Percentiles rank a stretch among this genome's conserved stretches.
phyloP scores from a whole-genome alignment of 768 basidiomycete species.

The Steccherinum ochraceum region DNA sequence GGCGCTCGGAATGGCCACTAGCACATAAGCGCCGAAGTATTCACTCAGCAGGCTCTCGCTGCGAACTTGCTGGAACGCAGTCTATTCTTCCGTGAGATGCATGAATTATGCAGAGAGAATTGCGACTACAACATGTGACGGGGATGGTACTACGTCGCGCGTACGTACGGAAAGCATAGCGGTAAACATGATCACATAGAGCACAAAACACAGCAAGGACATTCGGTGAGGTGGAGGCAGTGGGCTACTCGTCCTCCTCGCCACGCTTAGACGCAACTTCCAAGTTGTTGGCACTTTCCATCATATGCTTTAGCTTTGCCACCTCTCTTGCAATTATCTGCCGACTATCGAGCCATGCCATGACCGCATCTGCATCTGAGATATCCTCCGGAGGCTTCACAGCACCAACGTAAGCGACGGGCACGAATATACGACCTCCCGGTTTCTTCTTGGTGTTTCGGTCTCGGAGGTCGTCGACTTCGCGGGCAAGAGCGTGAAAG shows the following conservation, averaged over 20 bases:
- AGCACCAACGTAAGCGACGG: slow-evolving; percentile 49
- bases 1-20: no score
- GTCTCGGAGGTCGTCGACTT: slow-evolving; percentile 49
- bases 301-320: slow-evolving; percentile 63
- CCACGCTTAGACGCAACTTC: slow-evolving; percentile 45
- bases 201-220: no score
- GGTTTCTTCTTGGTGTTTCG: slow-evolving; percentile 11
- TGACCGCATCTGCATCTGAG: slow-evolving; percentile 68
- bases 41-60: no score
- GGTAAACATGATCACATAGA: no score
- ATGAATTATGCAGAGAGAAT: no score
- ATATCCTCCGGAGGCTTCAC: slow-evolving; percentile 59
- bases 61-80: no score
- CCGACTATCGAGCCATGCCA: slow-evolving; percentile 75
- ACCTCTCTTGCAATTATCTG: slow-evolving; percentile 63
- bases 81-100: no score
- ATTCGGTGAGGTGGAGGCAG: no score
- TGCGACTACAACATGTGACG: no score
- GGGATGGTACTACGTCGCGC: no score
- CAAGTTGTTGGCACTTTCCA: slow-evolving; percentile 65
- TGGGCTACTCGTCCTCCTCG: slow-evolving; percentile 32
- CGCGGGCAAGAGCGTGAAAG: slow-evolving; percentile 49
- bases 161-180: no score
- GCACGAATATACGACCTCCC: slow-evolving; percentile 43
- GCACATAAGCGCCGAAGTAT: no score